A percentile compares a stretch with the other conserved stretches of the same genome.
These are phyloP conservation scores for Umbilicaria muhlenbergii DNA, from an alignment of 495 filamentous ascomycete genomes.

Conservation along the genomic window DNA sequence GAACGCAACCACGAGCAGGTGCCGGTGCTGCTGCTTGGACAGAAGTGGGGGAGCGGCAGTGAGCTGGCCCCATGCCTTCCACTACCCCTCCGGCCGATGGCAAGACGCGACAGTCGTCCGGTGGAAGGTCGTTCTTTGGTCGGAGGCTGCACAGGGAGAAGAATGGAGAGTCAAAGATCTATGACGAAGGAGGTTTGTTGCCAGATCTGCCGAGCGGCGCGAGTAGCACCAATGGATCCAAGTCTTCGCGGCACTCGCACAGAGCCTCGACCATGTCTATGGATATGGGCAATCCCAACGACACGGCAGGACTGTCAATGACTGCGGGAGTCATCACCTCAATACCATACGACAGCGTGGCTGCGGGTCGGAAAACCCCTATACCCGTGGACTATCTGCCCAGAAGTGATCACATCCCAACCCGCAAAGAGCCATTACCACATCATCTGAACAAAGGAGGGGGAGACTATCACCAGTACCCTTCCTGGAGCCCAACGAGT, in stretches of 20 bases:
- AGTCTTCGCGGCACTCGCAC: constrained; percentile 66
- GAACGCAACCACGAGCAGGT: no score
- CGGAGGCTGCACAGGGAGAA: constrained; percentile 63
- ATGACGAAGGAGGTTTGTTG: constrained; percentile 37
- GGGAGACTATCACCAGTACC: constrained; percentile 83
- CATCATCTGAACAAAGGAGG: constrained; percentile 66
- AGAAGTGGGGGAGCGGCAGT: no score
- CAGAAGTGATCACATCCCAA: constrained; percentile 45
- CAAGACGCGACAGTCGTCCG: constrained; percentile 70
- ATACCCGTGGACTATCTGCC: constrained; percentile 64
- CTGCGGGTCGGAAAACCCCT: constrained; percentile 49
- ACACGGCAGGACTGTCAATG: constrained; percentile 46
- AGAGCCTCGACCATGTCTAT: constrained; percentile 61
- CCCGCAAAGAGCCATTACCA: constrained; percentile 56
- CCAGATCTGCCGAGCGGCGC: constrained; percentile 33
- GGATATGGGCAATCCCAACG: constrained; percentile 34
- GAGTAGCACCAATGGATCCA: constrained; percentile 46
- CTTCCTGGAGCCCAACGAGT: constrained; percentile 44
- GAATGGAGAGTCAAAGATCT: constrained; percentile 29
- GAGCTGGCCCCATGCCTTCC: constrained; percentile 29
- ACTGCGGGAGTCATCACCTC: constrained; percentile 78
- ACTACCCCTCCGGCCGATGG: constrained; percentile 45
- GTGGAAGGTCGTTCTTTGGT: constrained; percentile 77
- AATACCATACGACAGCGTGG: constrained; percentile 74
- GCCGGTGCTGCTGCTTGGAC: no score